A percentile compares a stretch with the other conserved stretches of the same genome.
Evolutionary conservation across 352 stramenopile species (phyloP).

Genomic region (Pythium diclinum): DNA sequence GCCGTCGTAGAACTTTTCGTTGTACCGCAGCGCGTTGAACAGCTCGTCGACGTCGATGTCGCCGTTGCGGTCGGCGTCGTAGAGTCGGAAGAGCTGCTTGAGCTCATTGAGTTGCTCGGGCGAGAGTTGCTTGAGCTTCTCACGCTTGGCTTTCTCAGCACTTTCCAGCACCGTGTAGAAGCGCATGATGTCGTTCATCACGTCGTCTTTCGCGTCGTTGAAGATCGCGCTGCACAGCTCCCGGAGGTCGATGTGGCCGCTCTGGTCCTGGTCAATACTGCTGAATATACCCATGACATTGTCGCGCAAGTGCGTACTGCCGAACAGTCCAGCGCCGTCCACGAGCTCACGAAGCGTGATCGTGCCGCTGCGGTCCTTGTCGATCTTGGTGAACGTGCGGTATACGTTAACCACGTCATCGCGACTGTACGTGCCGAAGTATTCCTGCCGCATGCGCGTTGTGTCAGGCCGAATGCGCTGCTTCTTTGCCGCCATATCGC

Average conservation of each 20-base stretch:
- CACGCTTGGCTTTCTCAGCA: conserved; percentile 47
- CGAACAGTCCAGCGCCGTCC: conserved; percentile 55
- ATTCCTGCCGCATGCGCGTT: conserved; percentile 53
- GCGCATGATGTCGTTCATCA: conserved; percentile 52
- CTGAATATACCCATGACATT: conserved; percentile 76
- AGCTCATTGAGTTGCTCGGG: conserved; percentile 57
- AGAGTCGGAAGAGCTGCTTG: conserved; percentile 64
- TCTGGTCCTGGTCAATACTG: conserved; percentile 73
- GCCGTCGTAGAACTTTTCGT: conserved; percentile 67
- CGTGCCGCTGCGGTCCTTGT: conserved; percentile 63
- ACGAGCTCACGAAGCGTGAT: conserved; percentile 65
- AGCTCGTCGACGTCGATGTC: conserved; percentile 70
- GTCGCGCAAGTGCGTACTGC: conserved; percentile 57
- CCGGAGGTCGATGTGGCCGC: conserved; percentile 65
- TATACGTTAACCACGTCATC: conserved; percentile 74
- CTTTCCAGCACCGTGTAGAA: conserved; percentile 53
- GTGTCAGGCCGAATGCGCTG: conserved; percentile 58
- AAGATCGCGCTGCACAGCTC: conserved; percentile 67
- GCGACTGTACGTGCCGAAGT: conserved; percentile 60
- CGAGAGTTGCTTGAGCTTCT: conserved; percentile 55
- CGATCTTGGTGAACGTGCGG: conserved; percentile 67
- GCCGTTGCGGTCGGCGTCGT: conserved; percentile 64
- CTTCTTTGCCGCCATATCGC: conserved; percentile 41
- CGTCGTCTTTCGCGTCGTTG: conserved; percentile 33
- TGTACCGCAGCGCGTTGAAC: conserved; percentile 61